Evolutionary conservation across 2,329 filamentous ascomycete genomes (phyloP), one percentile per base, ranked within the genome.

Genomic region (Aspergillus nomiae): DNA sequence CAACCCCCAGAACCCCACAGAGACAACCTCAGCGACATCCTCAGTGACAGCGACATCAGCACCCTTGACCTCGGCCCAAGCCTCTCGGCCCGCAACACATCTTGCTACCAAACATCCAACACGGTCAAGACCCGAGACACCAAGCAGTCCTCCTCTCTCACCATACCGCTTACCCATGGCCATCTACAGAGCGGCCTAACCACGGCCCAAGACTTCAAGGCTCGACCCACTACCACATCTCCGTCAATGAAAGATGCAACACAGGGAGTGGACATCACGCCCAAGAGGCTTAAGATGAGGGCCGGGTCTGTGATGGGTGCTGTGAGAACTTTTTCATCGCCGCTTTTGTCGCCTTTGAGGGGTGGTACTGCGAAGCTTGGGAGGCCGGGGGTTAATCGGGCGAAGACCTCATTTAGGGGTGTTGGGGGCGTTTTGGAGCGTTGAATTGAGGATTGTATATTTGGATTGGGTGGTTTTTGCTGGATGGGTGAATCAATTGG

Each of bases 31-130:
- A 53, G 50, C 51, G 51, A 63, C 30, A 48, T 63, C 11, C 58
- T 63, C 9, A 70, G 66, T 38, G 70, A 74, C 19, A 71, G 68
- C 28, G 70, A 73, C 6, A 73, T 74, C 61, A 73, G 70, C 32
- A 43, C 65, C 6, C 64, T 74, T 2, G 73, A 74, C 56, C 58
- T 74, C 1, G 70, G 71, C 1, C 69, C 70, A 0, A 65, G 66
- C 38, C 32, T 70, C 11, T 41, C 45, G 26, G 26, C 38, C 16
- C 41, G 38, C 26, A 53, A 58, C n/a, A n/a, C n/a, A 30, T 38
- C 45, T 28, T 14, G 36, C 36, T 21, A 53, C 34, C 54, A 30
- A 12, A 21, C 12, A 30, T 7, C 30, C 38, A 46, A n/a, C 43
- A 11, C 43, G 19, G 14, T 14, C 43, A 46, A 46, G 21, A 11